Evolutionary conservation across 2,329 filamentous ascomycete species (phyloP).

Genomic region (Colletotrichum echinochloae): DNA sequence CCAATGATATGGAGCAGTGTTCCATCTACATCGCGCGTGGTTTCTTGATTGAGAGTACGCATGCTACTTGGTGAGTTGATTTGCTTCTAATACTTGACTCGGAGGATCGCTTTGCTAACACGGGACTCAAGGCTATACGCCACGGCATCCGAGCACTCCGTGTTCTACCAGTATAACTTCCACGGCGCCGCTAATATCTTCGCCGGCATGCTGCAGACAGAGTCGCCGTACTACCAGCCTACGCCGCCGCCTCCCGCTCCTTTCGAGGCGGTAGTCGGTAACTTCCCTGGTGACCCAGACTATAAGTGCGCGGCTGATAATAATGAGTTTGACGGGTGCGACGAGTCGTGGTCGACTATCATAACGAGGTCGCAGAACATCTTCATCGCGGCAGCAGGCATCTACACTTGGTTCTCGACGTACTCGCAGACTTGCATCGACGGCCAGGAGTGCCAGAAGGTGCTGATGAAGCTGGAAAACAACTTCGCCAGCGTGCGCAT

Average conservation of each 20-base stretch:
- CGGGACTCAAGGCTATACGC: too few relatives aligned
- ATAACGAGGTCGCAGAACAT: slow-evolving; percentile 41
- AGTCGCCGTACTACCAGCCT: slow-evolving; percentile 71
- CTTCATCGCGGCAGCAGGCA: slow-evolving; percentile 44
- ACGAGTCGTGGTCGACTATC: slow-evolving; percentile 44
- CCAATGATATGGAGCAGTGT: slow-evolving; percentile 65
- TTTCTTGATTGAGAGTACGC: slow-evolving; percentile 49
- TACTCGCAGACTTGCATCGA: slow-evolving; percentile 43
- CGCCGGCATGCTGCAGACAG: slow-evolving; percentile 75
- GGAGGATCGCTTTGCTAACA: too few relatives aligned
- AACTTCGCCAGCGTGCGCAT: slow-evolving; percentile 45
- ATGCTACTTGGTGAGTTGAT: slow-evolving; percentile 49
- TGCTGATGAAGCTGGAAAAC: slow-evolving; percentile 40
- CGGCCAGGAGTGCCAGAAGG: slow-evolving; percentile 44
- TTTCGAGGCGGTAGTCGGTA: slow-evolving; percentile 31
- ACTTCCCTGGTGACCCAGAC: slow-evolving; percentile 34
- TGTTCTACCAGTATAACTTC: slow-evolving; percentile 65
- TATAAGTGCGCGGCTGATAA: slow-evolving; percentile 38
- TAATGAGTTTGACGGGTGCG: slow-evolving; percentile 40
- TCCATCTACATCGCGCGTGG: slow-evolving; percentile 52
- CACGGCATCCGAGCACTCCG: slow-evolving; percentile 62
- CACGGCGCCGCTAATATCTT: slow-evolving; percentile 60
- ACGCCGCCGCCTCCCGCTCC: slow-evolving; percentile 48
- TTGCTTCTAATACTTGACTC: too few relatives aligned
- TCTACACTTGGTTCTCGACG: slow-evolving; percentile 46